Percentiles rank a stretch among this genome's conserved stretches.
Conservation (phyloP, 148 eudicot species). For the Persicaria maculosa region DNA sequence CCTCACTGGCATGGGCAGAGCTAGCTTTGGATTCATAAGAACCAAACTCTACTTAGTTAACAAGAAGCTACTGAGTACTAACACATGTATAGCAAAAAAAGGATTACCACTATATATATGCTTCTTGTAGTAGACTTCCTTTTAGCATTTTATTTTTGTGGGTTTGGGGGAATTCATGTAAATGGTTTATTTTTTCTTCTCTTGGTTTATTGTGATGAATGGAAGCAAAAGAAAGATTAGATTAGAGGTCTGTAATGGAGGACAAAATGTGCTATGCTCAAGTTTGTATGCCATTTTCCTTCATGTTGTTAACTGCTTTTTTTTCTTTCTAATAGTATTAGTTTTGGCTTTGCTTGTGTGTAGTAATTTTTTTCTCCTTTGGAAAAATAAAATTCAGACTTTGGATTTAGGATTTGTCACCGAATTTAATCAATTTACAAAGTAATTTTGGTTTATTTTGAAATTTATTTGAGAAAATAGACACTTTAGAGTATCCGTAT, state of each 20-base stretch:
- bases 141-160: not conserved
- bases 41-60: not conserved
- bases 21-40: constrained; percentile 55
- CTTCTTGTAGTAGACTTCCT: not conserved
- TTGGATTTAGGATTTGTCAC: no score
- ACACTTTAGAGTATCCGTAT: no score
- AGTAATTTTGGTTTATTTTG: no score
- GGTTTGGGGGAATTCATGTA: not conserved
- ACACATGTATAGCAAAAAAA: constrained; percentile 1
- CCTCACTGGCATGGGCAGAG: constrained; percentile 96
- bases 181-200: not conserved
- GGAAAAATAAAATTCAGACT: no score
- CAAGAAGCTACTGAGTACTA: not conserved
- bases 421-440: no score
- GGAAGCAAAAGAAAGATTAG: not conserved
- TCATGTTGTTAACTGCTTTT: not conserved
- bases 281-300: constrained; percentile 11
- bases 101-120: not conserved
- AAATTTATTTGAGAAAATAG: no score
- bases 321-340: not conserved
- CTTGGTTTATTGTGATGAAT: not conserved
- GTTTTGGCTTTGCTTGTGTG: not conserved
- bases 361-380: no score
- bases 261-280: constrained; percentile 4
- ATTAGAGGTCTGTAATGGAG: not conserved